Percentiles rank a stretch among this genome's conserved stretches.
phyloP scores from a whole-genome alignment of 2,329 filamentous ascomycete genomes.

The Xylaria sp. region DNA sequence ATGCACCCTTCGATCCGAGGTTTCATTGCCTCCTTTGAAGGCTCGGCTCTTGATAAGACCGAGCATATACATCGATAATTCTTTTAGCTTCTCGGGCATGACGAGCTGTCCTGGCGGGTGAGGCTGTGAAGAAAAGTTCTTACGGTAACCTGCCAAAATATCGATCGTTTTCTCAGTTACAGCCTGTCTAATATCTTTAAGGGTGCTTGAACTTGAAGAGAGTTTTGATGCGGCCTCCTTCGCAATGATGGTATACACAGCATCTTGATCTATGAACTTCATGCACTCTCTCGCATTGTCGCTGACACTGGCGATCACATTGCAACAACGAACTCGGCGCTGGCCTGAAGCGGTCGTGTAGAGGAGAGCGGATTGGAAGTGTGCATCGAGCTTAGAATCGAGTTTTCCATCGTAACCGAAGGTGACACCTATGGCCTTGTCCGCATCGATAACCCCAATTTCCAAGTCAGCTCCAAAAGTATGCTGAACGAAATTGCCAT shows the following conservation, averaged over 20 bases:
- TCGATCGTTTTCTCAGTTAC: slow-evolving; percentile 94
- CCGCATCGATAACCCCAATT: slow-evolving; percentile 89
- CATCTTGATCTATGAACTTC: slow-evolving; percentile 96
- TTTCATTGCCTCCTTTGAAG: slow-evolving; percentile 92
- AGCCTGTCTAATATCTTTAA: slow-evolving; percentile 86
- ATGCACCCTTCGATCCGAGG: slow-evolving; percentile 88
- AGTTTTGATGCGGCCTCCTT: slow-evolving; percentile 95
- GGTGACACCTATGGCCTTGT: slow-evolving; percentile 90
- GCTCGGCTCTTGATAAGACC: slow-evolving; percentile 89
- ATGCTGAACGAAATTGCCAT: slow-evolving; percentile 96
- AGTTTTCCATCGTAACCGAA: slow-evolving; percentile 98
- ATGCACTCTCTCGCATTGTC: slow-evolving; percentile 85
- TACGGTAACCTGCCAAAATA: slow-evolving; percentile 89
- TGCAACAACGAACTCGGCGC: slow-evolving; percentile 89
- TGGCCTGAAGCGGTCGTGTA: slow-evolving; percentile 94
- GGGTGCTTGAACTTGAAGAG: slow-evolving; percentile 70
- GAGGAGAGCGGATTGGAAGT: slow-evolving; percentile 94
- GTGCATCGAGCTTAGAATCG: slow-evolving; percentile 94
- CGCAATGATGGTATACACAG: slow-evolving; percentile 85
- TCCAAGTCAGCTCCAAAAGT: slow-evolving; percentile 95
- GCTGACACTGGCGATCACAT: slow-evolving; percentile 91
- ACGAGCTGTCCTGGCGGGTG: slow-evolving; percentile 94
- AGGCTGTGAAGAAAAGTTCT: slow-evolving; percentile 83
- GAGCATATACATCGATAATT: slow-evolving; percentile 96
- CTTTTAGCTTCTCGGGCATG: slow-evolving; percentile 93